Base-by-base conservation (phyloP, 805 yeast species). In the Candida schatavii region DNA sequence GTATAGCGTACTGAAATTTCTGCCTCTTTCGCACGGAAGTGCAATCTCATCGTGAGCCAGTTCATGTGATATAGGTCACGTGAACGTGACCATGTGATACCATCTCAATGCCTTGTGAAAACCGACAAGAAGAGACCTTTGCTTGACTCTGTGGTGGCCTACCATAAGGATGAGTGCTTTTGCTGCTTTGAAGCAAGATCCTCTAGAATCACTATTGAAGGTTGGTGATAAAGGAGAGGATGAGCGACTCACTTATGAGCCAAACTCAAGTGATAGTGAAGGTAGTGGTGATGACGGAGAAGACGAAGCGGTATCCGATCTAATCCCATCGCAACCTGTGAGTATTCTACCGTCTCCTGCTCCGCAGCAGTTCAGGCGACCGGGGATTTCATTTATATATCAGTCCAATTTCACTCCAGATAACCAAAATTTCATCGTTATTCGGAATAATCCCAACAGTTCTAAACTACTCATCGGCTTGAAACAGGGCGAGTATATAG, bases 391-490 rank as follows among this genome's bases (percentile, higher is more conserved):
- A 5, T 15, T 29, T 9, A 27, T 40, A n/a, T 29, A 2, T 35
- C 34, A 42, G 6, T 74, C 80, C 0, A 67, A 61, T 36, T 74
- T 75, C 47, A 42, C 41, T 3, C 65, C 70, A 2, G 57, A 56
- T 25, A 56, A 59, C 7, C 70, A 70, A 28, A 76, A 75, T 48
- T 41, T 67, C 7, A 47, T 71, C 3, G 59, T 52, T 39, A 56
- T 55, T 6, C 57, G 58, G 3, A 51, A 59, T 4, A 22, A 22
- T 13, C 27, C 27, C 10, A 7, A 23, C 27, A 23, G 11, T 7
- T 6, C 7, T 6, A 54, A 61, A 36, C 61, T 68, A 1, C 54
- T 61, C 3, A 37, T 78, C 32, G 81, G 78, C 0, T 61, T 80
- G 26, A 70, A 66, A 40, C 47, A 56, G 2, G 56, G 59, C 21